phyloP scores from a whole-genome alignment of 331 rosid species.

The Prunus yedoensis region DNA sequence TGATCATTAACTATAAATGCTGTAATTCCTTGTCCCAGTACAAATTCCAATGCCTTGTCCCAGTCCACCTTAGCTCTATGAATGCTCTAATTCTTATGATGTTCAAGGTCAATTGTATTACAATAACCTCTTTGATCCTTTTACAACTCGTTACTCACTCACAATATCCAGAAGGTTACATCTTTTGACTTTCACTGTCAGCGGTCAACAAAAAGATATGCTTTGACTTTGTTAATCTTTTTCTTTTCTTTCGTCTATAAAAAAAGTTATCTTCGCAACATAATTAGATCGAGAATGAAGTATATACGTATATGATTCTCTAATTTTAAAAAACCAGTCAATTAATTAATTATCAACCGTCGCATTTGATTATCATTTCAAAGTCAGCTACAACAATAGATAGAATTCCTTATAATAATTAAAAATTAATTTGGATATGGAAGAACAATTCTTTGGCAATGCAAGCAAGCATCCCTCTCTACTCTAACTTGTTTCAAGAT shows the following conservation, averaged over 20 bases:
- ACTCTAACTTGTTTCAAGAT: too few species aligned
- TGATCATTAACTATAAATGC: slow-evolving; percentile 58
- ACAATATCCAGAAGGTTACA: background rate
- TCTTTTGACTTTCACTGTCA: background rate
- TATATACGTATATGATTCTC: background rate
- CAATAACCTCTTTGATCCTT: too few species aligned
- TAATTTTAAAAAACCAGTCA: background rate
- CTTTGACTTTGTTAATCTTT: background rate
- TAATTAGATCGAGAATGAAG: background rate
- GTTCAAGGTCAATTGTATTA: too few species aligned
- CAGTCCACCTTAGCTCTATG: too few species aligned
- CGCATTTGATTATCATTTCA: background rate
- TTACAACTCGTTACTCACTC: background rate
- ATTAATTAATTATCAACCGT: background rate
- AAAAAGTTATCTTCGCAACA: background rate
- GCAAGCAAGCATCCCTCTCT: background rate
- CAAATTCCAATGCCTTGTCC: too few species aligned
- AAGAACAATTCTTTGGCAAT: background rate
- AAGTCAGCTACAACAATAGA: background rate
- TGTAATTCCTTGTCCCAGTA: too few species aligned
- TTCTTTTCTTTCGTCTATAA: background rate
- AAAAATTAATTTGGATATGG: background rate
- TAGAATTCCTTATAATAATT: background rate
- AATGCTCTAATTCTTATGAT: too few species aligned
- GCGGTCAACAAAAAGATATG: background rate